Base-by-base conservation (phyloP, 768 basidiomycete species). In the Kwoniella sp. region DNA sequence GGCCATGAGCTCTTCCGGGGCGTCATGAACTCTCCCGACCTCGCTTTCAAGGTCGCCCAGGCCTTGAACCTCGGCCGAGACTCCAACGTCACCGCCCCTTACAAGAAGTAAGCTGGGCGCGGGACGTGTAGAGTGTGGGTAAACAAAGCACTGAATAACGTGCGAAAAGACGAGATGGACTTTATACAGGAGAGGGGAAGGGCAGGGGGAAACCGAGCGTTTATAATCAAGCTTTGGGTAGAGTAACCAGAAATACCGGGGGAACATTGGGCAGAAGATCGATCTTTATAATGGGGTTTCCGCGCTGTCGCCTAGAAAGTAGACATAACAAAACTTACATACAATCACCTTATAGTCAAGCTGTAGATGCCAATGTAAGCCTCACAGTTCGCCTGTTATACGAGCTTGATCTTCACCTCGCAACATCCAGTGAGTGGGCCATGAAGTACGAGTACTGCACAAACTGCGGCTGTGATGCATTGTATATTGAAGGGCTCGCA, bases 1-100 rank as follows among this genome's bases (percentile, higher is more conserved):
- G 80, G 79, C 11, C 59, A 67, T 51, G 78, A 77, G 63, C 37
- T 61, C 38, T 83, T 83, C 79, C 52, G 73, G 13, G 82, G 82
- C 11, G 70, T 79, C 0, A 72, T 76, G 69, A 70, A 73, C 59
- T 70, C 61, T 47, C 68, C 73, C 58, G 77, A 80, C 53, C 74
- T 82, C 37, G 76, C 77, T 55, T 80, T 79, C 72, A 71, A 71
- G 34, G 73, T 83, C n/a, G 81, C 77, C 9, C 48, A 71, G 28
- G 81, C 71, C 0, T 68, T 82, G 23, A 73, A 68, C 58, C 75
- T 82, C 22, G 82, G 78, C 30, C 61, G 50, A 31, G 57, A 15
- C 37, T 68, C 68, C 25, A 74, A 74, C 51, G 68, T 72, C 57
- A 72, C 70, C 41, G 56, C 69, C 8, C 51, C 59, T 37, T 73